Evolutionary conservation across 495 filamentous ascomycete genomes (phyloP), one percentile per base, ranked within the genome.

Genomic region (Umbilicaria muhlenbergii): DNA sequence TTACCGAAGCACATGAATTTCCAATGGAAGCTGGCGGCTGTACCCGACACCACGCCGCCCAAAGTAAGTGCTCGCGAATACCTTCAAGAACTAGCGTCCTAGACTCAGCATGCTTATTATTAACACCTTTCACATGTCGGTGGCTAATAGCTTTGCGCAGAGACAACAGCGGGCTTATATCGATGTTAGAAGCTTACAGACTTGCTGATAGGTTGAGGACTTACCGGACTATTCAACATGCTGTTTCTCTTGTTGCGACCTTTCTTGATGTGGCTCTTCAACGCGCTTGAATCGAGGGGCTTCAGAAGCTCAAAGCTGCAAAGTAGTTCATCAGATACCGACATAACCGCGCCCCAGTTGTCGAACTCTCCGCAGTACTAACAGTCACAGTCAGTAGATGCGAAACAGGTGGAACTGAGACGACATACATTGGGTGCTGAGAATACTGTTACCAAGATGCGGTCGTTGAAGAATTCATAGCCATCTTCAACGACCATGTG

Each of bases 401-500:
- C 10, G 37, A 47, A 50, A 19, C 12, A 36, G 38, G 14, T 32
- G 24, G 31, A 28, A 14, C 7, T 11, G 35, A 15, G 39, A 36
- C 34, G 42, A 73, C 85, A 75, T 70, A 94, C 87, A 54, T 98
- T 99, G 17, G 91, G 91, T 19, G 91, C 91, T 42, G 87, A 94
- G 56, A 98, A 99, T 10, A 99, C 91, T 1, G 91, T 99, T 40
- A 99, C 91, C 21, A 99, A 63, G 44, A 95, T 82, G 35, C 91
- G 76, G 53, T 99, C 91, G 40, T 83, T 91, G 57, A 95, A 99
- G 61, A 99, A 99, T 53, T 99, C 91, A 64, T 99, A 99, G 12
- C 91, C 91, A 64, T 99, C 91, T 58, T 99, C 91, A 14, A 99
- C 91, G 39, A 99, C 91, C 91, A 99, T 99, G 67, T 99, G 91